Evolutionary conservation across 2,329 filamentous ascomycete genomes (phyloP), one percentile per base, ranked within the genome.

Genomic region (Grosmannia clavigera): DNA sequence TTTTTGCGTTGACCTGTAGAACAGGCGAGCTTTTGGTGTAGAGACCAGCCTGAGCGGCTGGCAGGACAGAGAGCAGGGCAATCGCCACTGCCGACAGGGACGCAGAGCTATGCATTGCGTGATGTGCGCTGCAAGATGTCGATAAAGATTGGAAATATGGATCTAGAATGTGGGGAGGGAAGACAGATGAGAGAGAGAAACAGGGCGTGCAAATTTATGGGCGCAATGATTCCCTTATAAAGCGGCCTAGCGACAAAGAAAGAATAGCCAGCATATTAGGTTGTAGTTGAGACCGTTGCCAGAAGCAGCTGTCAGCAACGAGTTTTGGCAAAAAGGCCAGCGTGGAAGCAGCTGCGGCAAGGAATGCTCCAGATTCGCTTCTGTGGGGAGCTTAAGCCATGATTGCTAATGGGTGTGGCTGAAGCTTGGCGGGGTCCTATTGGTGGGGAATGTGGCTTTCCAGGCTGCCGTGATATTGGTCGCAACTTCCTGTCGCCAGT

Each of bases 21-120:
- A 99, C 94, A 14, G 89, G 85, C 2, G 92, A 96, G 71, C 81
- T 88, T 76, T 92, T 95, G 62, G 84, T 76, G 76, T 99, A 99
- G 62, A 99, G 73, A 65, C 83, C 84, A 65, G 88, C 86, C 59
- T 85, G 83, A 60, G 80, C 81, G 57, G 80, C 79, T 35, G 87
- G 83, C 58, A 88, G 70, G 60, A 83, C 79, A 63, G 87, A 81
- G 64, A 94, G 76, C 56, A 89, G 74, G 61, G 84, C 83, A 61
- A 82, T 77, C 63, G 80, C 80, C 65, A 79, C 75, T 68, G 81
- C 77, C 69, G 81, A 74, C 69, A 84, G 69, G 57, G 78, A 22
- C 5, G 27, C 54, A 3, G 46, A 16, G 16, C 22, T 22, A 22
- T 58, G 58, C 61, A 62, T 62, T 3, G 40, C 51, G 43, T 53